Evolutionary conservation across 148 eudicot genomes (phyloP).

Genomic region (Rhododendron molle): DNA sequence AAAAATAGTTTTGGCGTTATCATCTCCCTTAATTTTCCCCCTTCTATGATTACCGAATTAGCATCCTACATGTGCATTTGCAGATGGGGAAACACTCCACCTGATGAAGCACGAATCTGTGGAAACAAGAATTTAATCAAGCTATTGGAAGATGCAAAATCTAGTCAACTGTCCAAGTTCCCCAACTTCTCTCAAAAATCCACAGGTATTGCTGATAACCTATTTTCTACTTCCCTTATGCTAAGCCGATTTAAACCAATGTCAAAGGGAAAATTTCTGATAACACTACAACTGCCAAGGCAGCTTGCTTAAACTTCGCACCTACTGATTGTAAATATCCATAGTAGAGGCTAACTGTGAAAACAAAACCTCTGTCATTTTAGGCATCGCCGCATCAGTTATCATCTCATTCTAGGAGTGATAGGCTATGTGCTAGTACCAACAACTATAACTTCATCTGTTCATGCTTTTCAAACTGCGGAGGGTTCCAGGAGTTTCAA

Average conservation of each 20-base stretch:
- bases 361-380: not conserved
- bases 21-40: too few relatives aligned
- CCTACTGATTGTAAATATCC: not conserved
- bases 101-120: constrained; percentile 52
- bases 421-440: not conserved
- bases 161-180: constrained; percentile 36
- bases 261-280: not conserved
- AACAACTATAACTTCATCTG: not conserved
- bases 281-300: not conserved
- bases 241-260: not conserved
- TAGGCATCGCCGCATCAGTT: not conserved
- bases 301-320: not conserved
- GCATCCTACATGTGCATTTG: not conserved
- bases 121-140: constrained; percentile 65
- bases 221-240: not conserved
- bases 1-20: too few relatives aligned
- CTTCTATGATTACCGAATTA: not conserved
- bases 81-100: constrained; percentile 75
- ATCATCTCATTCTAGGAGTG: not conserved
- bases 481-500: not conserved
- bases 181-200: constrained; percentile 23
- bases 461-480: not conserved
- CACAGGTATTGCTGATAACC: constrained; percentile 36
- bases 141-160: constrained; percentile 64
- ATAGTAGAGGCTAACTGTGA: not conserved